A percentile compares a stretch with the other conserved stretches of the same genome.
Conservation (phyloP, 2,329 filamentous ascomycete genomes). For the Epichloe festucae region DNA sequence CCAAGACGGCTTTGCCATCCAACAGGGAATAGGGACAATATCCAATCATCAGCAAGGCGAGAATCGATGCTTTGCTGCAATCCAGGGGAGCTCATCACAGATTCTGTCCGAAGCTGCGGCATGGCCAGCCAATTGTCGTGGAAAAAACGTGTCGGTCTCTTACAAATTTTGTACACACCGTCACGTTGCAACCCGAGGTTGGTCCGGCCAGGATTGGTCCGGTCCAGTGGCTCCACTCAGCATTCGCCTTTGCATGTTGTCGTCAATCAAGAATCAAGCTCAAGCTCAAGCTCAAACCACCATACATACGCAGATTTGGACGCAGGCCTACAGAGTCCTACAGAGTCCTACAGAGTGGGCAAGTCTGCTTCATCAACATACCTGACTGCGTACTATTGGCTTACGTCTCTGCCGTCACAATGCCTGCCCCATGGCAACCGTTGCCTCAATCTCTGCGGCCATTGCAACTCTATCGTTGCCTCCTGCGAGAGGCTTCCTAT, state of each 20-base stretch:
- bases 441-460: constrained; percentile 15
- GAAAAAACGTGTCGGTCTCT: background rate
- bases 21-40: background rate
- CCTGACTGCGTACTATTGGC: background rate
- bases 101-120: background rate
- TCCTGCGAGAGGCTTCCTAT: constrained; percentile 49
- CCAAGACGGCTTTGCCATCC: no score
- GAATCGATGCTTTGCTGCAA: background rate
- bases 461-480: constrained; percentile 38
- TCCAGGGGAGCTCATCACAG: no score
- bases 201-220: background rate
- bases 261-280: no score
- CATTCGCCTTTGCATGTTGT: no score
- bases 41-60: background rate
- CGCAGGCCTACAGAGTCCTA: background rate
- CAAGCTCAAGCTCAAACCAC: background rate
- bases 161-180: background rate
- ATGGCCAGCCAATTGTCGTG: background rate
- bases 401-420: constrained; percentile 4
- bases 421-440: constrained; percentile 17
- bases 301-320: background rate
- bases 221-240: no score
- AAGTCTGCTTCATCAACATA: background rate
- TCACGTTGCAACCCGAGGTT: constrained; percentile 1
- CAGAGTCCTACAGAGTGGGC: background rate